phyloP scores from a whole-genome alignment of 1,139 yeast genomes.

The Hansenula lynferdii region DNA sequence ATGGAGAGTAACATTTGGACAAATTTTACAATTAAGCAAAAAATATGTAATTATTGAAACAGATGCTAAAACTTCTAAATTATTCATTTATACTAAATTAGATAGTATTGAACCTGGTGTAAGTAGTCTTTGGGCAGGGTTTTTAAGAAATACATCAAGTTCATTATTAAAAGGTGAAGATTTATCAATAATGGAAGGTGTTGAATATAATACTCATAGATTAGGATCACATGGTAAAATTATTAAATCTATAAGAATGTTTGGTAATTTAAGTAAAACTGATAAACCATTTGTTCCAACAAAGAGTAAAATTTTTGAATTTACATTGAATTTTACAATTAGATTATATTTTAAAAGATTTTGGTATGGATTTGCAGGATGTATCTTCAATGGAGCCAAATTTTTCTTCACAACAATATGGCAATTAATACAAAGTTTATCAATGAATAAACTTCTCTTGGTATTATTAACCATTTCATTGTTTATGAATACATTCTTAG shows the following conservation, averaged over 20 bases:
- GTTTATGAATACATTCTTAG: constrained; percentile 44
- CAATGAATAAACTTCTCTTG: constrained; percentile 36
- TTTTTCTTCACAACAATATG: constrained; percentile 12
- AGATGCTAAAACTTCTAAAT: constrained; percentile 40
- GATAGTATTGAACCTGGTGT: constrained; percentile 20
- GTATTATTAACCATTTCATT: constrained; percentile 38
- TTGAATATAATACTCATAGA: constrained; percentile 24
- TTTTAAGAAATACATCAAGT: background rate
- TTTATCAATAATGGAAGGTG: constrained; percentile 14
- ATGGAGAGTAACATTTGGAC: constrained; percentile 50
- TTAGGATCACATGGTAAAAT: constrained; percentile 58
- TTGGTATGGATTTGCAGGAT: constrained; percentile 16
- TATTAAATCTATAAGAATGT: constrained; percentile 59
- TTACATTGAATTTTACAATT: constrained; percentile 20
- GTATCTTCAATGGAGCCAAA: constrained; percentile 18
- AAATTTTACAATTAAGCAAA: constrained; percentile 39
- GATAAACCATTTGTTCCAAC: constrained; percentile 24
- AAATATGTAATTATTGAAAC: constrained; percentile 52
- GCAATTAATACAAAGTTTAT: constrained; percentile 16
- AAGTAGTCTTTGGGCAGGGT: background rate
- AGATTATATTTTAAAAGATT: constrained; percentile 22
- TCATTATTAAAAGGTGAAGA: constrained; percentile 24
- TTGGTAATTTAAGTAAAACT: constrained; percentile 49
- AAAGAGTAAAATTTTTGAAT: constrained; percentile 17
- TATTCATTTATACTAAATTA: constrained; percentile 41